These are phyloP conservation scores for Fusarium sp. DNA, from an alignment of 2,329 filamentous ascomycete species.

Conservation along the genomic window DNA sequence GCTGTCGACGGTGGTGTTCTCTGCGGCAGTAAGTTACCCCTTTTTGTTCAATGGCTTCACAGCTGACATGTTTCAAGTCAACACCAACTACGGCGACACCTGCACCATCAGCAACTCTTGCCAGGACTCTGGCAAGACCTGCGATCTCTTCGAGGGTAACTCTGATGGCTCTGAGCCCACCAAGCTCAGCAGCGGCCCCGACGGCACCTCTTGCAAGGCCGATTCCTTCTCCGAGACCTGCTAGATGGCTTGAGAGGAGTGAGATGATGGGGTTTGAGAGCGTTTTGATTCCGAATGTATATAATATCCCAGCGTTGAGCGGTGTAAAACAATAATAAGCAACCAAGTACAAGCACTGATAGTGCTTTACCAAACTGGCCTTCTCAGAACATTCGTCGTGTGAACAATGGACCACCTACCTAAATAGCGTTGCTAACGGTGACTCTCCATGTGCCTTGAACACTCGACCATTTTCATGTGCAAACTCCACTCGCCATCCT, in stretches of 20 bases:
- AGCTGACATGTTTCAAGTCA: slow-evolving; percentile 17
- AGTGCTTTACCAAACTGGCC: not conserved
- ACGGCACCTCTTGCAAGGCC: slow-evolving; percentile 31
- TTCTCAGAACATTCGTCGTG: not conserved
- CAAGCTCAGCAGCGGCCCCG: slow-evolving; percentile 35
- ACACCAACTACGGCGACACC: slow-evolving; percentile 43
- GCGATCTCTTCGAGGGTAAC: slow-evolving; percentile 35
- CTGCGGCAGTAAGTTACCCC: slow-evolving; percentile 29
- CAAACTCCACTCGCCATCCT: not conserved
- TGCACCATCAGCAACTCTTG: slow-evolving; percentile 38
- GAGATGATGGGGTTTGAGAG: not conserved
- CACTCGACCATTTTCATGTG: not conserved
- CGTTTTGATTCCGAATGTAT: slow-evolving; percentile 3
- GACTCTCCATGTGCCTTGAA: not conserved
- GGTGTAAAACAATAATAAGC: not conserved
- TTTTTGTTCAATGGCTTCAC: no score
- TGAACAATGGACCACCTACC: not conserved
- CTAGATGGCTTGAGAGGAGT: slow-evolving; percentile 4
- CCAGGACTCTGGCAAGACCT: slow-evolving; percentile 37
- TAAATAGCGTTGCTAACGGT: not conserved
- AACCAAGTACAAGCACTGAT: not conserved
- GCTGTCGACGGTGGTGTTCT: slow-evolving; percentile 40
- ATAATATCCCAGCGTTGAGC: slow-evolving; percentile 3
- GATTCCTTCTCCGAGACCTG: slow-evolving; percentile 30
- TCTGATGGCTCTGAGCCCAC: slow-evolving; percentile 31